Evolutionary conservation across 2,329 filamentous ascomycete genomes (phyloP), one percentile per base, ranked within the genome.

Genomic region (Hypoxylon sp.): DNA sequence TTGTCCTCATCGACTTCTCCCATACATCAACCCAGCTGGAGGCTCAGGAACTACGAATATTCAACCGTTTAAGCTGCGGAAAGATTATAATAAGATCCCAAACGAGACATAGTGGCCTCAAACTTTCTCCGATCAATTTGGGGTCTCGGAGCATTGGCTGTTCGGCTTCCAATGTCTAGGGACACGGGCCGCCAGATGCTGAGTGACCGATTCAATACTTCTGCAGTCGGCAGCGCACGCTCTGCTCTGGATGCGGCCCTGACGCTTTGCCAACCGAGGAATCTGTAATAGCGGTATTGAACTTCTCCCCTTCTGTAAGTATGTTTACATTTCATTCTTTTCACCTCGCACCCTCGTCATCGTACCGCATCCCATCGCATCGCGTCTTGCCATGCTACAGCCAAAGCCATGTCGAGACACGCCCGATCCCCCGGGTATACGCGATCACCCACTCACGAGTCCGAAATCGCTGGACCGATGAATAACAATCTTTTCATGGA

Each of bases 401-500:
- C 21, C 27, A 15, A 3, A 31, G 3, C 42, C 21, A 18, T 17
- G 17, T 26, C 24, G n/a, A 9, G 24, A 20, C n/a, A n/a, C n/a
- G n/a, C n/a, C n/a, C n/a, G n/a, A n/a, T n/a, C n/a, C n/a, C n/a
- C 33, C 23, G n/a, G 17, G n/a, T 29, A 13, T 9, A 2, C 26
- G n/a, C 24, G 11, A 46, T 29, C 26, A 5, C 17, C 27, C 18
- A 18, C 4, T n/a, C 26, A 13, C 24, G 42, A 46, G 2, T 31
- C 15, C 4, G 18, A 5, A 1, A n/a, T 33, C 3, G 48, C 41
- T 46, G 60, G 60, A 3, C 60, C 56, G 4, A 17, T 48, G 29
- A 55, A 63, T 8, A 51, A 29, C 24, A 58, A 52, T 26, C 17
- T 57, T 3, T 60, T 60, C 33, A 37, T 60, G 0, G 53, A 60